Base-by-base conservation (phyloP, 192 early-diverging fungal genomes). In the Entomortierella chlamydospora region DNA sequence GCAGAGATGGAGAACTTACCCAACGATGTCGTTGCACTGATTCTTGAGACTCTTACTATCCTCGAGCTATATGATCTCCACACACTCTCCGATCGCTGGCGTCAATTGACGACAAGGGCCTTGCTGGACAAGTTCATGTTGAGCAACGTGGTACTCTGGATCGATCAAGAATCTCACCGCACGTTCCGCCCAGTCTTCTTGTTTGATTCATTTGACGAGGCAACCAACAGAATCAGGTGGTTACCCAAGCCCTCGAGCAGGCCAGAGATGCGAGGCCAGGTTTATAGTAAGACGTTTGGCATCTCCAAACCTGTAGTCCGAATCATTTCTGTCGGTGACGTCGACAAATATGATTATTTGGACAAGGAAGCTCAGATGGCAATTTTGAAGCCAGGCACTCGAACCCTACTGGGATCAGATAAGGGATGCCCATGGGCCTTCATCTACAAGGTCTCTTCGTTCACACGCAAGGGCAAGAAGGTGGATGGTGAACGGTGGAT, bases 201-300 rank as follows among this genome's bases (percentile, higher is more conserved):
- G 41, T 83, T 83, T 66, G 74, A 83, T 17, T 80, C 76, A 15
- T 83, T 80, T 73, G 77, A 83, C 26, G 66, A 78, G 64, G 62
- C 71, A 17, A 83, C 82, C 4, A 83, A 81, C 64, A 51, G 77
- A 12, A 72, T 83, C 37, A 69, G 82, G 3, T 83, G 77, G 66
- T 29, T 69, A 23, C 66, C 62, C 31, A 61, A 71, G 57, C 70
- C 76, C 4, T 47, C 58, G 23, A 25, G 17, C 18, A 73, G 47
- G 25, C 66, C 71, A 26, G 77, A 78, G 57, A 39, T 25, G 20
- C 58, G 61, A 25, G 74, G 74, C 15, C 74, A 78, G 26, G 74
- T 83, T 11, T 83, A 83, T 52, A 83, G 77, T 56, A 78, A 78
- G 60, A 79, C 70, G n/a, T 83, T 83, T 72, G 82, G 82, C 26